Conservation (phyloP, 169 alveolate species). For the Theileria annulata region DNA sequence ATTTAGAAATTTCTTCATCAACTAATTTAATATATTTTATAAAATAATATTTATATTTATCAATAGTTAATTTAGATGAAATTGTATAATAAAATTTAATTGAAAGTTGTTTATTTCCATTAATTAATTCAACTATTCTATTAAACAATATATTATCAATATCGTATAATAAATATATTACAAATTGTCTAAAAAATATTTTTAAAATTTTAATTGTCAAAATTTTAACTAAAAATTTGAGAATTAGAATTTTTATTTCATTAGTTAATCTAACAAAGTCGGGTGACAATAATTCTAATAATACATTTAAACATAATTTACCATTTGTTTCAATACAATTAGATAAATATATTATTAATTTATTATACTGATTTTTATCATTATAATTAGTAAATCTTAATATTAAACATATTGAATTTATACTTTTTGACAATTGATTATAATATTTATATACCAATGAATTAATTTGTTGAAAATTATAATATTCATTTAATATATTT, state of each 20-base stretch:
- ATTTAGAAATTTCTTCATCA: background rate
- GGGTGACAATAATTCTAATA: slow-evolving; percentile 66
- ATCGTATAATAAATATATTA: background rate
- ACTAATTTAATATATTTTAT: background rate
- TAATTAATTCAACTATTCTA: background rate
- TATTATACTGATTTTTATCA: background rate
- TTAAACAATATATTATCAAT: background rate
- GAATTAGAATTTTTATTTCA: background rate
- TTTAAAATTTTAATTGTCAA: background rate
- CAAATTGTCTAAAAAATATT: background rate
- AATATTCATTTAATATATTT: slow-evolving; percentile 21
- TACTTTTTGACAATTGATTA: slow-evolving; percentile 40
- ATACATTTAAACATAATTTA: slow-evolving; percentile 40
- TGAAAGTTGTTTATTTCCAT: background rate
- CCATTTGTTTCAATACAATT: slow-evolving; percentile 49
- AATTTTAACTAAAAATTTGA: background rate
- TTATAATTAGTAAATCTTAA: slow-evolving; percentile 66
- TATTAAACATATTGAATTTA: slow-evolving; percentile 57
- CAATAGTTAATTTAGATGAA: background rate
- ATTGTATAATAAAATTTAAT: background rate
- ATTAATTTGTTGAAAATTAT: slow-evolving; percentile 52
- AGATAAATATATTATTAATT: background rate
- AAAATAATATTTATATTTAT: too few species aligned
- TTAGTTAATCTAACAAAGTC: slow-evolving; percentile 17
- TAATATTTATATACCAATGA: slow-evolving; percentile 60